Conservation (phyloP, 257 asterid genomes). For the Lycium ferocissimum region DNA sequence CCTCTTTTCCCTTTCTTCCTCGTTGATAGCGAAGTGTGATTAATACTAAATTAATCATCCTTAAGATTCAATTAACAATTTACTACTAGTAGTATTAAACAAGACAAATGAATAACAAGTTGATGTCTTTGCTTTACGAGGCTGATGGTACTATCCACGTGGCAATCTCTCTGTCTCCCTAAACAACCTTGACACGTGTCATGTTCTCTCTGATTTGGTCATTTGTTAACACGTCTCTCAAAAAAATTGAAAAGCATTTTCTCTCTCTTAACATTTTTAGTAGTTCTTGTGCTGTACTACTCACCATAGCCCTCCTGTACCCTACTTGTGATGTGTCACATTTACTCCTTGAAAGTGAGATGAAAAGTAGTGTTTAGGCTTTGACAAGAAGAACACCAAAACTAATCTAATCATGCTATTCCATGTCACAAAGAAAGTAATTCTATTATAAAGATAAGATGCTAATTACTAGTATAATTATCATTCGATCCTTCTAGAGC, state of each 20-base stretch:
- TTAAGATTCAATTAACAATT: neutral
- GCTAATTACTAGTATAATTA: too few species aligned
- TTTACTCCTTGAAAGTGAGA: neutral
- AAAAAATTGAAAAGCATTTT: neutral
- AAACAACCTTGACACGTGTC: slow-evolving; percentile 34
- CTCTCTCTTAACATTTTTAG: neutral
- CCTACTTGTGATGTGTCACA: slow-evolving; percentile 2
- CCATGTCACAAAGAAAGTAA: too few species aligned
- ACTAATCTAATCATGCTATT: too few species aligned
- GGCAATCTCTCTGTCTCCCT: slow-evolving; percentile 22
- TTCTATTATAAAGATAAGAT: too few species aligned
- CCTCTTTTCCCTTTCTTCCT: neutral
- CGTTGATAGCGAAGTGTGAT: slow-evolving; percentile 38
- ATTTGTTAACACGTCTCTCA: slow-evolving; percentile 36
- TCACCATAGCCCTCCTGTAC: neutral
- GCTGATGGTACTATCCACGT: slow-evolving; percentile 43
- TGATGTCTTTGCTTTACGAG: slow-evolving; percentile 42
- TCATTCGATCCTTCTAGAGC: too few species aligned
- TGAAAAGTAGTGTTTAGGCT: too few species aligned
- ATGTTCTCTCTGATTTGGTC: neutral
- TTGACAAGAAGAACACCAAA: too few species aligned
- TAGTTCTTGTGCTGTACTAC: neutral
- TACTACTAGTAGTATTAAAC: too few species aligned
- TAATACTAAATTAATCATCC: neutral
- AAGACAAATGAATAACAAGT: neutral